Evolutionary conservation across 2,329 filamentous ascomycete genomes (phyloP).

Genomic region (Phyllosticta citribraziliensis): DNA sequence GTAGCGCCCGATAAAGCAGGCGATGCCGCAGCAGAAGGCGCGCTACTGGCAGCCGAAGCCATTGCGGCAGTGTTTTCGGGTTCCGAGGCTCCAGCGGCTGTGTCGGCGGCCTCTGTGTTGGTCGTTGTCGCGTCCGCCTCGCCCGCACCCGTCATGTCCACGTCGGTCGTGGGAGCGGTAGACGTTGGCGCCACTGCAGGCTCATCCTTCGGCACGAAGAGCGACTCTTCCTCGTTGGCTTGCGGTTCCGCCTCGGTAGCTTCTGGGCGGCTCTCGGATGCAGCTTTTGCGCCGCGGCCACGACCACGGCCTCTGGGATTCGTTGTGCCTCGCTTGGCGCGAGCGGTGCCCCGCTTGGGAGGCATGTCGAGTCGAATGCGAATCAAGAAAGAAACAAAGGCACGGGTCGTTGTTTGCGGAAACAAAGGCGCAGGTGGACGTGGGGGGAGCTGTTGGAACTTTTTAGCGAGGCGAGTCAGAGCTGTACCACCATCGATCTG

Average conservation of each 20-base stretch:
- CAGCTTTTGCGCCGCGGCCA: neutral
- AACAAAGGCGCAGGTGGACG: neutral
- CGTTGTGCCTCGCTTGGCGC: neutral
- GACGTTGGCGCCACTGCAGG: neutral
- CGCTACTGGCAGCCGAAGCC: neutral
- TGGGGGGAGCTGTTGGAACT: neutral
- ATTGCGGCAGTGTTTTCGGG: neutral
- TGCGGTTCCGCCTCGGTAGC: neutral
- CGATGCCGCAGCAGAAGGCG: constrained; percentile 19
- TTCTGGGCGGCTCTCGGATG: neutral
- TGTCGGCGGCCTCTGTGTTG: neutral
- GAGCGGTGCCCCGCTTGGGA: neutral
- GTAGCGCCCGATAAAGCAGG: constrained; percentile 22
- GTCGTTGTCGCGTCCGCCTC: neutral
- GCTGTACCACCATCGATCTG: neutral
- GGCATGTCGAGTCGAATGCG: neutral
- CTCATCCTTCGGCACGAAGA: constrained; percentile 11
- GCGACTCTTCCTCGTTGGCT: constrained; percentile 12
- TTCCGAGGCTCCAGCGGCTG: constrained; percentile 1
- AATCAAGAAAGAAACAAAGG: neutral
- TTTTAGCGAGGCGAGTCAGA: neutral
- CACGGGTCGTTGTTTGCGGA: neutral
- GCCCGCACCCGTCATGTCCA: constrained; percentile 1
- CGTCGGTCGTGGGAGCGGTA: neutral
- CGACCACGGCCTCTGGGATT: neutral